phyloP scores from a whole-genome alignment of 768 basidiomycete species.

The Russula compacta region DNA sequence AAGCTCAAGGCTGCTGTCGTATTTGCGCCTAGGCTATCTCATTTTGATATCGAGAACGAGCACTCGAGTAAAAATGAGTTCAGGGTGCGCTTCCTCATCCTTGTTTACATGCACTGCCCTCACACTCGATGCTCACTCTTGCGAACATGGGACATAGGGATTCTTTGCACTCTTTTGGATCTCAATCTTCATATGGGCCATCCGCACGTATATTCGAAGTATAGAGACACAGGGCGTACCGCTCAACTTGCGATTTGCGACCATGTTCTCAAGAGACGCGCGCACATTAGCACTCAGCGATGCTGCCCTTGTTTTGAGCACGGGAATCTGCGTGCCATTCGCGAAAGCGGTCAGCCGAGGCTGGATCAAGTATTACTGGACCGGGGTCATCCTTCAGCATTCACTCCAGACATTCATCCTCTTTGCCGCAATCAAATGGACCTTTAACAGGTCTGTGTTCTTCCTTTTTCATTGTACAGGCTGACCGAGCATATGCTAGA shows the following conservation, averaged over 20 bases:
- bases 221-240: conserved; percentile 73
- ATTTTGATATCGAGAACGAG: conserved; percentile 77
- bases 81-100: conserved; percentile 37
- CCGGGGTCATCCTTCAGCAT: conserved; percentile 74
- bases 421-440: conserved; percentile 75
- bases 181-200: conserved; percentile 71
- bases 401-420: conserved; percentile 64
- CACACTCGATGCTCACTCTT: not conserved
- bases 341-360: conserved; percentile 66
- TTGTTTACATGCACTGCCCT: not conserved
- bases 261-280: conserved; percentile 82
- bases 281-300: conserved; percentile 78
- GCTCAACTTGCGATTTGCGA: conserved; percentile 71
- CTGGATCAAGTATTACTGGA: conserved; percentile 75
- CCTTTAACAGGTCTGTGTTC: conserved; percentile 58
- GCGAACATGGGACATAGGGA: conserved; percentile 39
- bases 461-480: not conserved
- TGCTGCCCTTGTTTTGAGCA: conserved; percentile 66
- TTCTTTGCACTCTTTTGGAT: conserved; percentile 97
- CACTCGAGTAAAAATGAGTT: conserved; percentile 74
- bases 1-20: conserved; percentile 76
- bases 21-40: conserved; percentile 79
- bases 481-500: conserved; percentile 29
- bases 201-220: conserved; percentile 69
- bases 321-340: conserved; percentile 74